Conservation (phyloP, 192 early-diverging fungal genomes). For the Irineochytrium annulatum region DNA sequence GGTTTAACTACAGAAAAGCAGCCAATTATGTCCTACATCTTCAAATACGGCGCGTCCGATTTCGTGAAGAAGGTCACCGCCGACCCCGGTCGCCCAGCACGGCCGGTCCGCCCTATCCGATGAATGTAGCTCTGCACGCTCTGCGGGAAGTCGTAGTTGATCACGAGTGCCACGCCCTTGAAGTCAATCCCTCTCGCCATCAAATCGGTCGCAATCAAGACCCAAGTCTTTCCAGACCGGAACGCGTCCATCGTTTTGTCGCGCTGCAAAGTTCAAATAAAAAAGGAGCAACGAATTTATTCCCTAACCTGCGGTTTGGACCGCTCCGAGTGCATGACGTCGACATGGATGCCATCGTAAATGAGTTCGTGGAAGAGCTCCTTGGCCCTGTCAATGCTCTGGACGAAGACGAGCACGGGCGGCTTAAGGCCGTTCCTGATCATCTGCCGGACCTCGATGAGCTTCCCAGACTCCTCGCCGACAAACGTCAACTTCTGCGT, state of each 20-base stretch:
- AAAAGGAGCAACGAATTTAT: slow-evolving; percentile 3
- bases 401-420: slow-evolving; percentile 92
- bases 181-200: slow-evolving; percentile 99
- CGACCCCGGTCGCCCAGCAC: slow-evolving; percentile 85
- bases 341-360: slow-evolving; percentile 96
- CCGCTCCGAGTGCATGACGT: slow-evolving; percentile 95
- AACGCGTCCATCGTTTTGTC: slow-evolving; percentile 88
- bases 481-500: slow-evolving; percentile 86
- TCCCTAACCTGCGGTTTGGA: slow-evolving; percentile 74
- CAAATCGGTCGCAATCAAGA: slow-evolving; percentile 93
- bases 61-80: slow-evolving; percentile 96
- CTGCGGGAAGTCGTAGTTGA: slow-evolving; percentile 99
- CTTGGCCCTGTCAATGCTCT: slow-evolving; percentile 95
- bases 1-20: neutral
- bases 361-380: slow-evolving; percentile 95
- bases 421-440: slow-evolving; percentile 75
- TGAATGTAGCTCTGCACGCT: slow-evolving; percentile 91
- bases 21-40: slow-evolving; percentile 42
- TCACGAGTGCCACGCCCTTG: slow-evolving; percentile 92
- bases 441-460: slow-evolving; percentile 86
- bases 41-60: slow-evolving; percentile 79
- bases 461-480: slow-evolving; percentile 91
- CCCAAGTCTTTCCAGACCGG: slow-evolving; percentile 86
- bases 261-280: slow-evolving; percentile 44
- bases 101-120: slow-evolving; percentile 95